Conservation (phyloP, 2,329 filamentous ascomycete species). For the Alternaria tenuissima region DNA sequence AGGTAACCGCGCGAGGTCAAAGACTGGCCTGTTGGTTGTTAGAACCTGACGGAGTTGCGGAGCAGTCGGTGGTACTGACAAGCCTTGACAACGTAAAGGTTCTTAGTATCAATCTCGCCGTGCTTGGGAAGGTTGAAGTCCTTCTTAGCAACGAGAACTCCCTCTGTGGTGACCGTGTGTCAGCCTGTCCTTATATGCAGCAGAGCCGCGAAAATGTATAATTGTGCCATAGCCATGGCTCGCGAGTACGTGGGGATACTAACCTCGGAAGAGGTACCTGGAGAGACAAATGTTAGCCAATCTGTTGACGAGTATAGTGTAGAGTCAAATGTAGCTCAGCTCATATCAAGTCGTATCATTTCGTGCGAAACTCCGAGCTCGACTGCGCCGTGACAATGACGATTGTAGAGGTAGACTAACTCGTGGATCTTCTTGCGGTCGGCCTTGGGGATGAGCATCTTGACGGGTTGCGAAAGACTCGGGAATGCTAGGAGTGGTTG, state of each 20-base stretch:
- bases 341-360: constrained; percentile 39
- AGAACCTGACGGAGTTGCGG: constrained; percentile 8
- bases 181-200: constrained; percentile 53
- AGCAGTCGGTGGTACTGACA: constrained; percentile 53
- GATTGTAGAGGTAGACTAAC: constrained; percentile 72
- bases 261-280: constrained; percentile 56
- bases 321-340: constrained; percentile 30
- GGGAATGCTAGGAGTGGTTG: constrained; percentile 32
- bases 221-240: constrained; percentile 52
- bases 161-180: constrained; percentile 64
- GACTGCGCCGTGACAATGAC: constrained; percentile 30
- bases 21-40: constrained; percentile 71
- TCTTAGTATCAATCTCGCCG: constrained; percentile 98
- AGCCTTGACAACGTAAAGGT: constrained; percentile 99
- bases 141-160: constrained; percentile 96
- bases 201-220: constrained; percentile 42
- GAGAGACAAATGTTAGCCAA: constrained; percentile 30
- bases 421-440: constrained; percentile 99
- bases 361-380: constrained; percentile 38
- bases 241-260: constrained; percentile 39
- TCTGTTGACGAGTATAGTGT: constrained; percentile 17
- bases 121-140: constrained; percentile 99
- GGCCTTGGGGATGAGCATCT: constrained; percentile 96
- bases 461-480: constrained; percentile 50
- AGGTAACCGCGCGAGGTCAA: constrained; percentile 97